Conservation (phyloP, 208 protist species). For the Trypanosoma platydactyli region DNA sequence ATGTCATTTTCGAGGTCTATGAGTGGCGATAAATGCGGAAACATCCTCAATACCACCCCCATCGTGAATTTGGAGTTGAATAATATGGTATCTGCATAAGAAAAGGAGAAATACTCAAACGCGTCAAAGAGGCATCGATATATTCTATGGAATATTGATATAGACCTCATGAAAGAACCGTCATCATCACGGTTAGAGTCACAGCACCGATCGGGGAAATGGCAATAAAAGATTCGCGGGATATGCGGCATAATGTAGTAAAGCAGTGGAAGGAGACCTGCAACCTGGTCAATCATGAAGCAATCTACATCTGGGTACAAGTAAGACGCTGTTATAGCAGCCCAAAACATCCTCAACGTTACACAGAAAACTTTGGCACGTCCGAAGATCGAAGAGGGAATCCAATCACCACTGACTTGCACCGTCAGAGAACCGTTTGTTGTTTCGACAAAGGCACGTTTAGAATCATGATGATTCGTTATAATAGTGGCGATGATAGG, state of each 20-base stretch:
- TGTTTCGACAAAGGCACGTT: conserved; percentile 95
- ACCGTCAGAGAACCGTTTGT: conserved; percentile 89
- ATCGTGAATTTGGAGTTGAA: conserved; percentile 86
- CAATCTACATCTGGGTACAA: conserved; percentile 54
- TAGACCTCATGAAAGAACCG: conserved; percentile 29
- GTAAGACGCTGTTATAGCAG: conserved; percentile 57
- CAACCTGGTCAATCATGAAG: conserved; percentile 94
- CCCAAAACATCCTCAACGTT: conserved; percentile 81
- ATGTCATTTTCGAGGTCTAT: conserved; percentile 51
- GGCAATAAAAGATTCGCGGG: conserved; percentile 98
- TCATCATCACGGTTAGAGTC: conserved; percentile 67
- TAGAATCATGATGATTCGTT: conserved; percentile 93
- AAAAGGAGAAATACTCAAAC: conserved; percentile 68
- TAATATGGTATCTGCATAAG: conserved; percentile 57
- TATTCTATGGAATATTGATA: conserved; percentile 29
- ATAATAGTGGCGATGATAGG: conserved; percentile 73
- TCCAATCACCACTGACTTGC: conserved; percentile 72
- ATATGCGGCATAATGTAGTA: conserved; percentile 40
- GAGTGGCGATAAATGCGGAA: conserved; percentile 41
- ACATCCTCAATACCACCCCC: conserved; percentile 46
- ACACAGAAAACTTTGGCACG: conserved; percentile 85
- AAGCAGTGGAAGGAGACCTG: conserved; percentile 87
- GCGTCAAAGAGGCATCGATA: conserved; percentile 92
- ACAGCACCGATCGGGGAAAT: conserved; percentile 97
- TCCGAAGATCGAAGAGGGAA: conserved; percentile 87